Conservation (phyloP, 2,329 filamentous ascomycete genomes). For the Amesomyces nigricolor region DNA sequence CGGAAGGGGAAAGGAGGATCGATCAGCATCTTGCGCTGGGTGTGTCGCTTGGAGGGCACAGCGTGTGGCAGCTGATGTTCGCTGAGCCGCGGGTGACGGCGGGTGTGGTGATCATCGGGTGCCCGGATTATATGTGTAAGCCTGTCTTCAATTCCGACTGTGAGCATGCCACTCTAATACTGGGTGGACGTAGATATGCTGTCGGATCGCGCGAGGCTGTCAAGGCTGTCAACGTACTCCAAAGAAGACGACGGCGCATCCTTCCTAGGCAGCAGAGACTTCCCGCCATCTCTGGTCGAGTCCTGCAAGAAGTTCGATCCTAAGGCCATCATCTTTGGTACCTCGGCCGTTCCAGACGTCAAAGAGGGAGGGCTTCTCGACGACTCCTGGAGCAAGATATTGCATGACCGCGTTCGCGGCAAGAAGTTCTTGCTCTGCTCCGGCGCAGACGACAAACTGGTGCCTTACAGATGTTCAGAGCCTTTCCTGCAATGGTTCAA, state of each 20-base stretch:
- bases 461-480: constrained; percentile 58
- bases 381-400: constrained; percentile 37
- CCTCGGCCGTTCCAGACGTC: constrained; percentile 27
- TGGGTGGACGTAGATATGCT: constrained; percentile 51
- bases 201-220: constrained; percentile 67
- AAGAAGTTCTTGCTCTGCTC: constrained; percentile 62
- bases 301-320: constrained; percentile 66
- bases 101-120: constrained; percentile 77
- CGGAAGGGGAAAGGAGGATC: constrained; percentile 36
- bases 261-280: constrained; percentile 74
- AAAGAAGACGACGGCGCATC: constrained; percentile 48
- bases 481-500: constrained; percentile 60
- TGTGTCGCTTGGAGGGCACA: constrained; percentile 80
- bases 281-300: constrained; percentile 62
- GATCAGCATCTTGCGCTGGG: constrained; percentile 71
- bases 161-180: not conserved
- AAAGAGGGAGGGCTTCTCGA: constrained; percentile 10
- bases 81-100: constrained; percentile 73
- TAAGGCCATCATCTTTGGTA: constrained; percentile 63
- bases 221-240: constrained; percentile 58
- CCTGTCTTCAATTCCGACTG: constrained; percentile 15
- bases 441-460: constrained; percentile 63
- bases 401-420: constrained; percentile 47
- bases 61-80: constrained; percentile 77
- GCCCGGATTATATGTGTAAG: constrained; percentile 74